Evolutionary conservation across 805 yeast species (phyloP).

Genomic region (Schwanniomyces sp.): DNA sequence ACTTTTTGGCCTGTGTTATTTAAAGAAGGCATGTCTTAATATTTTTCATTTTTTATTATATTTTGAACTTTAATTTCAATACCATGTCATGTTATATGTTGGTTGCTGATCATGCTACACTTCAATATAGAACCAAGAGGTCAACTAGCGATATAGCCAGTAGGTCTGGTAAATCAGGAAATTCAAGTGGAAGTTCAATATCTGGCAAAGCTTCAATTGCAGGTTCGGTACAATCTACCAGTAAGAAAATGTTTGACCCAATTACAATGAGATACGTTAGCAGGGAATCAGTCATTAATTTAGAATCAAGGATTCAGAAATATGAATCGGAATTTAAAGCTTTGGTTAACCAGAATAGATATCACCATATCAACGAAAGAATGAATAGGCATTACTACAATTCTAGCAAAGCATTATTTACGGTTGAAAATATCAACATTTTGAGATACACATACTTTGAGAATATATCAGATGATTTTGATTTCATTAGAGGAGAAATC

Average conservation of each 20-base stretch:
- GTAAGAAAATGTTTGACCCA: neutral
- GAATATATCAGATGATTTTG: neutral
- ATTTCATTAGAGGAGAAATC: neutral
- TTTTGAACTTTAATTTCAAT: neutral
- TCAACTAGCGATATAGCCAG: neutral
- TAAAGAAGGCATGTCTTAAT: neutral
- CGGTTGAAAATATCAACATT: neutral
- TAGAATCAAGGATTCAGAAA: neutral
- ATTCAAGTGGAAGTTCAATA: neutral
- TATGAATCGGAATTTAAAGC: neutral
- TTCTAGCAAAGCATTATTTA: neutral
- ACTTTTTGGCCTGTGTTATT: neutral
- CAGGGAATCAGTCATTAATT: neutral
- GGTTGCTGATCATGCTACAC: neutral
- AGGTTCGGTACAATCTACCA: neutral
- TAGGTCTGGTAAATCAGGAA: neutral
- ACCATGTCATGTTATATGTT: neutral
- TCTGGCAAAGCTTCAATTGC: neutral
- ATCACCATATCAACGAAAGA: neutral
- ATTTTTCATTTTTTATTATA: too few relatives aligned
- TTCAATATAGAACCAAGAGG: neutral
- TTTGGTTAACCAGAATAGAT: neutral
- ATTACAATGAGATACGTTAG: neutral
- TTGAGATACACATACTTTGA: conserved; percentile 6
- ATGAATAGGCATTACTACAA: neutral